Conservation (phyloP, 164 flowering plant genomes). For the Berberis vulgaris region DNA sequence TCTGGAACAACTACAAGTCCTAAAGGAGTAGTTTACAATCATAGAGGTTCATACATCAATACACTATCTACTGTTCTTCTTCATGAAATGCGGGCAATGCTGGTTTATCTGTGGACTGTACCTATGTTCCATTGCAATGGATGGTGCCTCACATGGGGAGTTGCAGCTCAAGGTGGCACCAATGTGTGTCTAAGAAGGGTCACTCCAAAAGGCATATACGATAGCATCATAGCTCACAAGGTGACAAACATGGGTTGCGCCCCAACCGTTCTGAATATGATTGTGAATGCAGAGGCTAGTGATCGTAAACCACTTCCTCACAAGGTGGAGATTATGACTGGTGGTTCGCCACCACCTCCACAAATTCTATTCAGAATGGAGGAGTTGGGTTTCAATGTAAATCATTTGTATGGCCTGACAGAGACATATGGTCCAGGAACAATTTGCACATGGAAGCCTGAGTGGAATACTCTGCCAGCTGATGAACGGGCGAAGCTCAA, state of each 20-base stretch:
- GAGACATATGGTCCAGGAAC: slow-evolving; percentile 64
- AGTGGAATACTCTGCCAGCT: slow-evolving; percentile 23
- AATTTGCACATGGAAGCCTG: slow-evolving; percentile 31
- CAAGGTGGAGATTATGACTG: slow-evolving; percentile 40
- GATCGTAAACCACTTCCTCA: slow-evolving; percentile 19
- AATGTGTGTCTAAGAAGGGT: slow-evolving; percentile 53
- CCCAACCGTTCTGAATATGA: slow-evolving; percentile 59
- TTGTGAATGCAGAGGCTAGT: slow-evolving; percentile 28
- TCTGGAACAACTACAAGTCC: slow-evolving; percentile 84
- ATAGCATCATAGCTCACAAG: slow-evolving; percentile 33
- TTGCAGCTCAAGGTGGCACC: slow-evolving; percentile 76
- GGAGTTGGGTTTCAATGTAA: slow-evolving; percentile 42
- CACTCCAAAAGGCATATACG: slow-evolving; percentile 41
- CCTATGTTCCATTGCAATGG: slow-evolving; percentile 95
- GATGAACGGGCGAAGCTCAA: slow-evolving; percentile 17
- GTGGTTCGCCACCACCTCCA: slow-evolving; percentile 41
- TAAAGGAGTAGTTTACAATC: slow-evolving; percentile 77
- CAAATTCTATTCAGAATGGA: slow-evolving; percentile 25
- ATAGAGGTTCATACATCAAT: slow-evolving; percentile 73
- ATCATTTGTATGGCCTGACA: slow-evolving; percentile 58
- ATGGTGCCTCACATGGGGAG: slow-evolving; percentile 70
- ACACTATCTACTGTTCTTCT: slow-evolving; percentile 48
- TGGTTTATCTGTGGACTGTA: slow-evolving; percentile 66
- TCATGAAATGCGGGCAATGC: slow-evolving; percentile 42
- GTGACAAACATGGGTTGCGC: slow-evolving; percentile 79